A percentile compares a stretch with the other conserved stretches of the same genome.
Conservation (phyloP, 2,329 filamentous ascomycete genomes). For the Fusarium sp. region DNA sequence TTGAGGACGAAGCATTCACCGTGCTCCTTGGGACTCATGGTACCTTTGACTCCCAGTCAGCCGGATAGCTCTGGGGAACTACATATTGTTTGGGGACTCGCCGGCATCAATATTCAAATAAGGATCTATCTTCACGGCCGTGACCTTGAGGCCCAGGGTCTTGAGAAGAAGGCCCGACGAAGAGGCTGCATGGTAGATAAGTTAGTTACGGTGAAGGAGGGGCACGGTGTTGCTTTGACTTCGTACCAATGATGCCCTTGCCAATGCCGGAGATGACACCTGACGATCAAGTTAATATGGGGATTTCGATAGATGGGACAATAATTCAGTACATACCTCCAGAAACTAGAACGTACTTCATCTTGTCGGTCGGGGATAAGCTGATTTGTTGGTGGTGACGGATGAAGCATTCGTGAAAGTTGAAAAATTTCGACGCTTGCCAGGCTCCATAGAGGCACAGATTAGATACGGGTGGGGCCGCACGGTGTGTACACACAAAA, state of each 20-base stretch:
- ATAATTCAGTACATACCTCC: neutral
- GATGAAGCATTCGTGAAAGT: neutral
- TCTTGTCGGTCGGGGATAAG: neutral
- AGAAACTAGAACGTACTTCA: slow-evolving; percentile 3
- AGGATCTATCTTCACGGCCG: slow-evolving; percentile 63
- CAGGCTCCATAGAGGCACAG: neutral
- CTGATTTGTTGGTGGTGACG: neutral
- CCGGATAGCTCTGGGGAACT: neutral
- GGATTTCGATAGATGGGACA: neutral
- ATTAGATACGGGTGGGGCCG: neutral
- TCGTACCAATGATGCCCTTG: slow-evolving; percentile 2
- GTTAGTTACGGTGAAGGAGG: slow-evolving; percentile 19
- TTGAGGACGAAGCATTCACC: slow-evolving; percentile 91
- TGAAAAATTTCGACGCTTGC: slow-evolving; percentile 1
- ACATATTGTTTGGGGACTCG: neutral
- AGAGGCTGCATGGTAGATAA: slow-evolving; percentile 28
- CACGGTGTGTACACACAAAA: neutral
- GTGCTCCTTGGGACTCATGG: slow-evolving; percentile 65
- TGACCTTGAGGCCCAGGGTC: slow-evolving; percentile 81
- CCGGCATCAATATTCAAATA: slow-evolving; percentile 58
- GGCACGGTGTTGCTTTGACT: neutral
- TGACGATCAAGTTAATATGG: neutral
- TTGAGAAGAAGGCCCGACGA: slow-evolving; percentile 79
- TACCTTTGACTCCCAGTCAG: neutral
- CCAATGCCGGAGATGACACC: slow-evolving; percentile 3